A percentile compares a stretch with the other conserved stretches of the same genome.
These are phyloP conservation scores for Begonia masoniana DNA, from an alignment of 306 rosid genomes.

Conservation along the genomic window DNA sequence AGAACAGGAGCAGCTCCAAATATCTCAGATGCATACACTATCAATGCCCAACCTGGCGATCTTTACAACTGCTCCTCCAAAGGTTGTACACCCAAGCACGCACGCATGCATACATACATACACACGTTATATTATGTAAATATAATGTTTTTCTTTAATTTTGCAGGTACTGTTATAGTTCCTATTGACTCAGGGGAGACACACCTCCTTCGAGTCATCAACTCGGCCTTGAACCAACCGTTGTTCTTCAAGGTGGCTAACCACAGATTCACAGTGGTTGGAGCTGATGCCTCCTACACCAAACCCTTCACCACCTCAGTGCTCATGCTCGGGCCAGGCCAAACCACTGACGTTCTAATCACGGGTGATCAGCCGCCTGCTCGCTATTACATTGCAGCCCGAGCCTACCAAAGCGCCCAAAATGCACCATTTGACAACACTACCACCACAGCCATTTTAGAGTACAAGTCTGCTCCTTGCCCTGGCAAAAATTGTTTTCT, in stretches of 20 bases:
- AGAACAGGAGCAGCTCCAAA: constrained; percentile 82
- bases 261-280: constrained; percentile 62
- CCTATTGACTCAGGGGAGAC: constrained; percentile 64
- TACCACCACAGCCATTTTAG: constrained; percentile 83
- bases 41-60: constrained; percentile 95
- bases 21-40: constrained; percentile 72
- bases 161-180: constrained; percentile 47
- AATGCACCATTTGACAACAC: constrained; percentile 76
- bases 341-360: constrained; percentile 84
- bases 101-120: neutral
- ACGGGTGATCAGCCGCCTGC: constrained; percentile 54
- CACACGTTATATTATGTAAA: no score
- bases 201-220: constrained; percentile 55
- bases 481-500: constrained; percentile 25
- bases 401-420: constrained; percentile 67
- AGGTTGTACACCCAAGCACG: constrained; percentile 22
- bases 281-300: constrained; percentile 80
- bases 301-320: constrained; percentile 75
- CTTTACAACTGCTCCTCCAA: constrained; percentile 74
- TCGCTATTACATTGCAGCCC: constrained; percentile 67
- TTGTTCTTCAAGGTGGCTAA: constrained; percentile 74
- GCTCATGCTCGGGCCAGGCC: constrained; percentile 90
- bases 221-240: constrained; percentile 61
- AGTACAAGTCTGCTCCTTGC: constrained; percentile 50
- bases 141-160: neutral